Evolutionary conservation across 2,329 filamentous ascomycete species (phyloP).

Genomic region (Ilyonectria mors-panacis): DNA sequence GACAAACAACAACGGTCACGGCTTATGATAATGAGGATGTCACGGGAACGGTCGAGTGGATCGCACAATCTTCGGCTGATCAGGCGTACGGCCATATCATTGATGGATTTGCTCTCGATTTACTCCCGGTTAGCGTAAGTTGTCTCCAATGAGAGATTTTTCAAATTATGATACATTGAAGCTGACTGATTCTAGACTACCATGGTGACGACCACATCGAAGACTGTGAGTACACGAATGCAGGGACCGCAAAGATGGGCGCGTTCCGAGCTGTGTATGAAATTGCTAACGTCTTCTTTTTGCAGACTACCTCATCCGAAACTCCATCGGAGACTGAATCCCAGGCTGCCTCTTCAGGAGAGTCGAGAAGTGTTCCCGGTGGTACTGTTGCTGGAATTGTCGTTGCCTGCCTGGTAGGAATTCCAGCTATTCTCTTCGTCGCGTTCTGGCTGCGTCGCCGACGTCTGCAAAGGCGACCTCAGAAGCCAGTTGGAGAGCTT

Average conservation of each 20-base stretch:
- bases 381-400: neutral
- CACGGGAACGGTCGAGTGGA: neutral
- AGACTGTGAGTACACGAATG: neutral
- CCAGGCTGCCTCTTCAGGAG: neutral
- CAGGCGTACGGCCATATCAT: conserved; percentile 17
- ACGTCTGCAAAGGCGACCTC: neutral
- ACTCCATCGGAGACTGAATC: neutral
- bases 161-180: neutral
- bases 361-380: neutral
- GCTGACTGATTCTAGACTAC: neutral
- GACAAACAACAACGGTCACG: neutral
- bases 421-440: neutral
- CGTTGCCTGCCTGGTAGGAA: neutral
- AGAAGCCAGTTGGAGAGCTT: neutral
- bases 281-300: neutral
- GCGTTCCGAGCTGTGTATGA: neutral
- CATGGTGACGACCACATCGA: neutral
- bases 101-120: conserved; percentile 13
- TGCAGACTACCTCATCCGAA: neutral
- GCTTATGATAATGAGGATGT: neutral
- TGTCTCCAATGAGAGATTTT: neutral
- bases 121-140: neutral
- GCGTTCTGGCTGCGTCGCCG: neutral
- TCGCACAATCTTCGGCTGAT: neutral
- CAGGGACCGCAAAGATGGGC: neutral